Evolutionary conservation across 208 protist species (phyloP).

Genomic region (Trypanosomatidae sp.): DNA sequence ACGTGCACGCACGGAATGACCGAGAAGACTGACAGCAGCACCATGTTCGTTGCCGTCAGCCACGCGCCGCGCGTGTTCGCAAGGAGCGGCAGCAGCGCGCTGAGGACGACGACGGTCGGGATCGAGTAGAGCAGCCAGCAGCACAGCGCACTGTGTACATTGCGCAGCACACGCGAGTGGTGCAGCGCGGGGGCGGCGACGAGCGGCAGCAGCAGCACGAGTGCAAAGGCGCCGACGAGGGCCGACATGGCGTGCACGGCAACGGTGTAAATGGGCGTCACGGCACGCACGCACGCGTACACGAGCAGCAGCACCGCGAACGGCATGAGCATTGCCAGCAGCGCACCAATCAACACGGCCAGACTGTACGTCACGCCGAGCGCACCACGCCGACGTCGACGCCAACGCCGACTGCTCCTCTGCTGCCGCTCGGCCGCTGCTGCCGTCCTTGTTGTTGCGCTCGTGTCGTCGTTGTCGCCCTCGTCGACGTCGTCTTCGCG

Average conservation of each 20-base stretch:
- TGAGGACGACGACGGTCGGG: conserved; percentile 45
- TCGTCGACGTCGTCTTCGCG: too few relatives aligned
- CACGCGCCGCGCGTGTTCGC: conserved; percentile 34
- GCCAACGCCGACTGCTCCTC: too few relatives aligned
- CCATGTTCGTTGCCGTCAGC: conserved; percentile 46
- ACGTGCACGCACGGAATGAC: conserved; percentile 39
- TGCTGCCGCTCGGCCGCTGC: too few relatives aligned
- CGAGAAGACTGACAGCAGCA: conserved; percentile 12
- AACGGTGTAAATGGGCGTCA: conserved; percentile 8
- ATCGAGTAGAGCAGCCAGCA: conserved; percentile 55
- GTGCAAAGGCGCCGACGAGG: conserved; percentile 19
- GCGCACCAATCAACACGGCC: conserved; percentile 16
- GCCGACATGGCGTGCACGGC: conserved; percentile 13
- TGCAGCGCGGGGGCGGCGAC: conserved; percentile 14
- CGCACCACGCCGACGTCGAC: background rate
- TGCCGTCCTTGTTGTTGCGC: too few relatives aligned
- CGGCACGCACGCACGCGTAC: conserved; percentile 21
- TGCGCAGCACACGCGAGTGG: conserved; percentile 9
- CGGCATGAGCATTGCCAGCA: conserved; percentile 27
- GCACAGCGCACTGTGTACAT: conserved; percentile 32
- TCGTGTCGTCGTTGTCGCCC: too few relatives aligned
- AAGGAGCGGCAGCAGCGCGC: conserved; percentile 20
- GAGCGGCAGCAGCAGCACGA: conserved; percentile 31
- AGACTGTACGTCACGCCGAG: conserved; percentile 6
- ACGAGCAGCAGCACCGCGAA: conserved; percentile 20